Conservation (phyloP, 768 basidiomycete genomes). For the Dictyophora rubrovolvata region DNA sequence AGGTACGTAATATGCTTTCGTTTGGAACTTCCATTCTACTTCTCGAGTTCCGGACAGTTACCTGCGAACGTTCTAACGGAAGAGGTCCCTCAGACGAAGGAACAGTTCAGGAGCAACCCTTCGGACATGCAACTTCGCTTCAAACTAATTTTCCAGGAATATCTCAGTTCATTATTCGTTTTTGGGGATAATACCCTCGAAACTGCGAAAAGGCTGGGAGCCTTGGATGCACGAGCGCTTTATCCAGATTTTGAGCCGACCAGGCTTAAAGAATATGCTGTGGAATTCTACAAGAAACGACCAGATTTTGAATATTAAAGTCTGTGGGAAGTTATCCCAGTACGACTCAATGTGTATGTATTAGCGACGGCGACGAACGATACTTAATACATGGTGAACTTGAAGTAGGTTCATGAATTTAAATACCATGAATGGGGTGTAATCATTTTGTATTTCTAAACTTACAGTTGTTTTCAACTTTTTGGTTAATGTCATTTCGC, state of each 20-base stretch:
- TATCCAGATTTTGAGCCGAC: constrained; percentile 20
- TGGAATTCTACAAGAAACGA: constrained; percentile 14
- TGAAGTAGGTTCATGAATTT: no score
- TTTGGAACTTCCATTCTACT: background rate
- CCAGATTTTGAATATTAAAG: no score
- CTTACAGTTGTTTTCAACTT: no score
- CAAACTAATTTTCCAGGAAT: constrained; percentile 8
- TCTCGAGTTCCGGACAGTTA: background rate
- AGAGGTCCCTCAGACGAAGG: no score
- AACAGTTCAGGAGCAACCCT: no score
- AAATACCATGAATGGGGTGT: no score
- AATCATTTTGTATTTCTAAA: no score
- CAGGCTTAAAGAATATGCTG: constrained; percentile 17
- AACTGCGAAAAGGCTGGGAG: constrained; percentile 17
- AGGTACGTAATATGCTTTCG: background rate
- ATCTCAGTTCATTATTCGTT: constrained; percentile 18
- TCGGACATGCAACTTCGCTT: background rate
- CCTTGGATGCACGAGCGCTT: constrained; percentile 21
- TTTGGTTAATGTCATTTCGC: no score
- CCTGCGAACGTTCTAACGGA: background rate
- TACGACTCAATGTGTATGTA: no score
- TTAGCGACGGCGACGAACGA: no score
- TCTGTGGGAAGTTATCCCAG: no score
- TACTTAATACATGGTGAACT: no score
- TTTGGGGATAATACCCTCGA: constrained; percentile 22